Percentiles rank a stretch among this genome's conserved stretches.
Conservation (phyloP, 306 rosid species). For the Hippophae tibetana region DNA sequence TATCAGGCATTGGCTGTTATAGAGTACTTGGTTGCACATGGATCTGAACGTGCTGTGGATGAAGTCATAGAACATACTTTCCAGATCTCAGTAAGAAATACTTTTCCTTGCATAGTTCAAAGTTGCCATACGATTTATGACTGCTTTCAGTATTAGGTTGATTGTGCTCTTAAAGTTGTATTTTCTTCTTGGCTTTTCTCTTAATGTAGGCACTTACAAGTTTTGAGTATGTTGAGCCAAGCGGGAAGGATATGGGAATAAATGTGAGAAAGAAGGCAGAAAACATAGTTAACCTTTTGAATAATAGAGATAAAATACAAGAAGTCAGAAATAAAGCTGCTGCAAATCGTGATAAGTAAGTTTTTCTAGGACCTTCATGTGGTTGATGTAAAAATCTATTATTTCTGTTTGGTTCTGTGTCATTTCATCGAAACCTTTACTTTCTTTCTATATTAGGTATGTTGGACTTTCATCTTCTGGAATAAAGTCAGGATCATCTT, state of each 20-base stretch:
- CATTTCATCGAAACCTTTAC: constrained; percentile 13
- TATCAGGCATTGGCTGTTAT: constrained; percentile 88
- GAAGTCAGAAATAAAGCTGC: constrained; percentile 87
- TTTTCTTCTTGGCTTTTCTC: constrained; percentile 21
- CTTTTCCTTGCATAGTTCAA: constrained; percentile 11
- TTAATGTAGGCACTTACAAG: constrained; percentile 71
- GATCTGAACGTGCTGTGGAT: constrained; percentile 97
- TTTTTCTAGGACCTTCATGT: constrained; percentile 13
- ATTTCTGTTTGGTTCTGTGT: constrained; percentile 8
- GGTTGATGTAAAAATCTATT: constrained; percentile 15
- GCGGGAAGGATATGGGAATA: constrained; percentile 88
- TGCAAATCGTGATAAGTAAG: constrained; percentile 89
- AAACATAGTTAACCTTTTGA: constrained; percentile 63
- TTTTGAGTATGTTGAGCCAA: constrained; percentile 95
- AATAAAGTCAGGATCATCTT: constrained; percentile 61
- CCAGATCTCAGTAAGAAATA: constrained; percentile 72
- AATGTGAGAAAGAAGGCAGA: constrained; percentile 97
- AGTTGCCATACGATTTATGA: constrained; percentile 17
- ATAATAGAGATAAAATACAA: constrained; percentile 86
- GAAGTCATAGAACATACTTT: constrained; percentile 96
- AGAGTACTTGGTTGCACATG: constrained; percentile 86
- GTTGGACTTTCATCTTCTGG: constrained; percentile 96
- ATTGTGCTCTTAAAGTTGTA: constrained; percentile 11
- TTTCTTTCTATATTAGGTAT: constrained; percentile 44
- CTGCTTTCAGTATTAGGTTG: constrained; percentile 9